Conservation (phyloP, 148 eudicot genomes). For the Rhododendron simsii region DNA sequence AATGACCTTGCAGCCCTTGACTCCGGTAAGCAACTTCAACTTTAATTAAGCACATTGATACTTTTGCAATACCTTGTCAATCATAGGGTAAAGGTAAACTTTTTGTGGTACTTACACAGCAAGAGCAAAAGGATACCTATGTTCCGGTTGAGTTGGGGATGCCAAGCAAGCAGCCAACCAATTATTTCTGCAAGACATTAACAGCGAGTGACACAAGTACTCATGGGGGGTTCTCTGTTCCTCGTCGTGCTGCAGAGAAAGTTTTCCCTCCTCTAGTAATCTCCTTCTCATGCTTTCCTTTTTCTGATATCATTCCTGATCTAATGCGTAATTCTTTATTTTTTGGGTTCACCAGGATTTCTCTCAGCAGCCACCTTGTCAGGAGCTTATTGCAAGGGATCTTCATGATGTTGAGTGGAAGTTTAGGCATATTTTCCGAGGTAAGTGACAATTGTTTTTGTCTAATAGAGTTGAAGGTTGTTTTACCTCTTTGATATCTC, state of each 20-base stretch:
- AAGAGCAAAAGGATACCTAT: conserved; percentile 93
- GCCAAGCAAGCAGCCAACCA: conserved; percentile 93
- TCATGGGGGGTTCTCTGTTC: conserved; percentile 99
- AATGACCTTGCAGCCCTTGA: conserved; percentile 72
- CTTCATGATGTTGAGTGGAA: conserved; percentile 98
- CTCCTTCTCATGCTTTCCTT: not conserved
- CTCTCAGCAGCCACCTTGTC: conserved; percentile 90
- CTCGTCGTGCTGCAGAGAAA: conserved; percentile 99
- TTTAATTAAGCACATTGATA: not conserved
- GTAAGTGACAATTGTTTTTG: conserved; percentile 26
- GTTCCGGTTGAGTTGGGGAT: conserved; percentile 89
- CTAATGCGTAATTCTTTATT: not conserved
- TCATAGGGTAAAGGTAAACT: not conserved
- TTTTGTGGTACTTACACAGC: conserved; percentile 37
- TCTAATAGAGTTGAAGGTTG: not conserved
- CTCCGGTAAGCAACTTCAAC: conserved; percentile 36
- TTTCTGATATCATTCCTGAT: not conserved
- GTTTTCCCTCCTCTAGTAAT: conserved; percentile 94
- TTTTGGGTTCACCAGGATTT: conserved; percentile 57
- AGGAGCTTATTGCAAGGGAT: conserved; percentile 97
- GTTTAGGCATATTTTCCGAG: conserved; percentile 94
- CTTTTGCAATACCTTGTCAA: conserved; percentile 6
- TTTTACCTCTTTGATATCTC: not conserved
- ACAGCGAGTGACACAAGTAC: conserved; percentile 99
- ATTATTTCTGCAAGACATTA: conserved; percentile 94